These are phyloP conservation scores for Colletotrichum sp. DNA, from an alignment of 2,329 filamentous ascomycete genomes.

Conservation along the genomic window DNA sequence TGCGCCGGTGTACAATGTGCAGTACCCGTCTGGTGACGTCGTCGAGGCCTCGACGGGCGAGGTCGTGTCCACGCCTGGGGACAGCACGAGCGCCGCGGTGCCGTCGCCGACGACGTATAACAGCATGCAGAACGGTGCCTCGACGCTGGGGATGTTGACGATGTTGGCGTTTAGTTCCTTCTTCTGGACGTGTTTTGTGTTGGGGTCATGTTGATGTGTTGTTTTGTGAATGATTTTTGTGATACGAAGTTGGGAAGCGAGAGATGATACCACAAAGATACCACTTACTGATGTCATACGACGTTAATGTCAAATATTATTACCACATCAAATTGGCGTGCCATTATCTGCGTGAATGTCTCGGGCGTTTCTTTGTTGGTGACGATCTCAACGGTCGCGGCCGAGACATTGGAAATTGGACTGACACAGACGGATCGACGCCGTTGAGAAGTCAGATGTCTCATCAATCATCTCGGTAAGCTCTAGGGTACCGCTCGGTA, in stretches of 20 bases:
- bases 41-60: slow-evolving; percentile 35
- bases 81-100: slow-evolving; percentile 1
- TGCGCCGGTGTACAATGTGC: slow-evolving; percentile 50
- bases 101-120: neutral
- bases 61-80: neutral
- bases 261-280: slow-evolving; percentile 5
- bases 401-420: neutral
- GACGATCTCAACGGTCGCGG: neutral
- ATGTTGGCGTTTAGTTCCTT: neutral
- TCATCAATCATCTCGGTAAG: neutral
- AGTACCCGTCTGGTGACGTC: slow-evolving; percentile 47
- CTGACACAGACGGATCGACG: neutral
- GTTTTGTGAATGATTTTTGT: neutral
- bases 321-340: neutral
- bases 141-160: neutral
- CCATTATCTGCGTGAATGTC: neutral
- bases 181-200: neutral
- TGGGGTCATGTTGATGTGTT: neutral
- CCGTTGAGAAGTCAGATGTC: neutral
- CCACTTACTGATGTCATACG: slow-evolving; percentile 8
- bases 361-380: neutral
- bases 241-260: neutral
- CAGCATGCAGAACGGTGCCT: neutral
- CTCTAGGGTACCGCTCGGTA: neutral
- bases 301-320: slow-evolving; percentile 14